phyloP scores from a whole-genome alignment of 805 yeast species.

The Lachancea fermentati region DNA sequence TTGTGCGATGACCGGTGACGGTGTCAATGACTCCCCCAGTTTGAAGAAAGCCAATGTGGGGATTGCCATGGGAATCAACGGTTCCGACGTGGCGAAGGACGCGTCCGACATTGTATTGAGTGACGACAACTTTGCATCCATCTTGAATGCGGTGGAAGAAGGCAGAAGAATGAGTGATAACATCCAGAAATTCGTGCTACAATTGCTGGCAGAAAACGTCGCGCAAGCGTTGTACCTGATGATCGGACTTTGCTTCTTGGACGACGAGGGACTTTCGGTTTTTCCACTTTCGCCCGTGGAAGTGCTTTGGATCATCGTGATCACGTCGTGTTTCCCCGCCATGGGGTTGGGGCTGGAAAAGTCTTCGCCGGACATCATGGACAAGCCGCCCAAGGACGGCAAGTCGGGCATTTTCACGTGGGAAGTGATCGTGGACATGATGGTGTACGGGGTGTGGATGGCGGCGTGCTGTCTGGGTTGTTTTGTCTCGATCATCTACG shows the following conservation, averaged over 20 bases:
- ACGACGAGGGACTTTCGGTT: slow-evolving; percentile 59
- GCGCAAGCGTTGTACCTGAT: slow-evolving; percentile 83
- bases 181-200: slow-evolving; percentile 91
- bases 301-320: slow-evolving; percentile 91
- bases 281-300: slow-evolving; percentile 97
- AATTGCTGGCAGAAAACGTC: slow-evolving; percentile 90
- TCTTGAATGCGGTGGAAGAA: slow-evolving; percentile 87
- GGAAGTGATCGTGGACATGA: slow-evolving; percentile 61
- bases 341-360: slow-evolving; percentile 96
- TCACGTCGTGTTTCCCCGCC: slow-evolving; percentile 99
- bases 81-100: slow-evolving; percentile 97
- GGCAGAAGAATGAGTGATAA: slow-evolving; percentile 96
- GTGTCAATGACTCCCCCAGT: slow-evolving; percentile 97
- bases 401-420: slow-evolving; percentile 76
- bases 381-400: slow-evolving; percentile 86
- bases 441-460: slow-evolving; percentile 68
- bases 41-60: slow-evolving; percentile 94
- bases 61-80: slow-evolving; percentile 87
- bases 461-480: slow-evolving; percentile 63
- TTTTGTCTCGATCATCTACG: slow-evolving; percentile 63
- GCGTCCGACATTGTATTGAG: slow-evolving; percentile 97
- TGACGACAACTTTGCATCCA: slow-evolving; percentile 93
- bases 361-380: slow-evolving; percentile 92
- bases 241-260: slow-evolving; percentile 78
- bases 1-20: slow-evolving; percentile 99